Evolutionary conservation across 768 basidiomycete species (phyloP), one percentile per base, ranked within the genome.

Genomic region (Phylloporus arenicola): DNA sequence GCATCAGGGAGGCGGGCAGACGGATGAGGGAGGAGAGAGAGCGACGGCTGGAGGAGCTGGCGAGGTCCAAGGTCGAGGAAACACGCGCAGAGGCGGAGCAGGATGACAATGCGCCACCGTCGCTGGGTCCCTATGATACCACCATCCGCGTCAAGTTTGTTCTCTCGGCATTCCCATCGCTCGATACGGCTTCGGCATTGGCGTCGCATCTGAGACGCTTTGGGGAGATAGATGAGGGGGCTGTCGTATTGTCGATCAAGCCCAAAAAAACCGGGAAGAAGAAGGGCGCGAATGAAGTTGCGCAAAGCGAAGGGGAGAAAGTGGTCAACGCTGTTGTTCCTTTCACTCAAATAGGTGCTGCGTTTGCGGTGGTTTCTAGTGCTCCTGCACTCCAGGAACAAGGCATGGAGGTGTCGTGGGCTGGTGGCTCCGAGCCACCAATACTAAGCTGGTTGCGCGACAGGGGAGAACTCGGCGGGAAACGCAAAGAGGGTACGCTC

Each of bases 391-490:
- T 72, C 67, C 45, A 79, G 79, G 50, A 69, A 70, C 40, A 82
- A 78, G 81, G 79, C 14, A 73, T 92, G 44, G 86, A 89, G 42
- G 75, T 88, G 0, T 68, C 73, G 0, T 92, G 90, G 89, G 82
- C 81, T 14, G 83, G 76, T 38, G 84, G 84, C 57, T 56, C 58
- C 14, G 89, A 91, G 56, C 90, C 90, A 2, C 79, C 74, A 39
- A 79, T 88, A 52, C 66, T 91, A 43, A 76, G 68, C 9, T 88
- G 86, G 85, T 65, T 91, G 57, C 84, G 83, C 69, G 79, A 78
- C 64, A 80, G 77, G 71, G 86, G 88, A 13, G 81, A 82, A 57
- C 69, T 86, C n/a, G 76, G 76, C 9, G 58, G 53, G 39, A 57
- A 47, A 25, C 29, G 27, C 5, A 52, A 48, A 25, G 24, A 33